Base-by-base conservation (phyloP, 2,329 filamentous ascomycete genomes). In the Blumeria graminis region DNA sequence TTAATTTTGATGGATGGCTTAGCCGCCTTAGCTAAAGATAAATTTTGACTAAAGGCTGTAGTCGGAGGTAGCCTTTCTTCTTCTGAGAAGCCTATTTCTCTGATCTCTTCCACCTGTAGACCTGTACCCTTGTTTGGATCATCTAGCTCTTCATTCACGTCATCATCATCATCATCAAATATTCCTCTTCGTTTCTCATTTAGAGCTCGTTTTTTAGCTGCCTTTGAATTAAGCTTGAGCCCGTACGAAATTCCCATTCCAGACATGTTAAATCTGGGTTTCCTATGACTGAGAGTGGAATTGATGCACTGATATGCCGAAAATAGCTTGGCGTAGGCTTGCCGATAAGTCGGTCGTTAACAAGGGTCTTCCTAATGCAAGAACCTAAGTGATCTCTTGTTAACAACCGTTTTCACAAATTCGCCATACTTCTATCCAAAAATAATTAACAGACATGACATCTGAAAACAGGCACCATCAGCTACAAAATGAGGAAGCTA, bases 151-250 rank as follows among this genome's bases (percentile, higher is more conserved):
- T 28, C 22, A 28, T 28, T 28, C 22, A 28, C 22, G 22, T 28
- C 22, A 59, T 73, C 74, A 59, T 75, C 75, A 59, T 74, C 76
- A 59, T 76, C 77, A 61, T 84, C 80, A 46, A 55, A 55, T 4
- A 55, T 55, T 59, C 78, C 72, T 1, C 74, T 69, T 63, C 75
- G 80, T 61, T 72, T 69, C 62, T 73, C 77, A 1, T 69, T 65
- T 3, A 73, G 72, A 34, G 69, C 69, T 62, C 77, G 79, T 1
- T 72, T 62, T 38, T 56, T 61, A 32, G 68, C 58, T 68, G 68
- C 56, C 66, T 82, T 84, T 64, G 79, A 81, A 54, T 73, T 68
- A 48, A 79, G 62, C 63, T 76, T 83, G 41, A 84, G 72, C 55
- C 80, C 81, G 61, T 74, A 76, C 18, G 72, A 73, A 55, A 77